These are phyloP conservation scores for Aspergillus pseudotamarii DNA, from an alignment of 2,329 filamentous ascomycete species.

Conservation along the genomic window DNA sequence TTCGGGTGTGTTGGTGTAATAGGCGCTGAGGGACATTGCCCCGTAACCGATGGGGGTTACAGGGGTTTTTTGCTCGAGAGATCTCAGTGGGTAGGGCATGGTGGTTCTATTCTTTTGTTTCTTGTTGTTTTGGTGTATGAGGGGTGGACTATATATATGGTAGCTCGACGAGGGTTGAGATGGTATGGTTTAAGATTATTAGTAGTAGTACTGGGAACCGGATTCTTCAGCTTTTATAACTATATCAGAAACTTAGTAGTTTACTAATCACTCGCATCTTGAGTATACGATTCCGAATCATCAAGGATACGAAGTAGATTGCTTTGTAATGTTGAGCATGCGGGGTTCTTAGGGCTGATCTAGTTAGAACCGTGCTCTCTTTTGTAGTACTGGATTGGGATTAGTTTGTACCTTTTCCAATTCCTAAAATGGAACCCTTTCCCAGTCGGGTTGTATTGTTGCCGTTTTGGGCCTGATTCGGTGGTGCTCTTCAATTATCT, in stretches of 20 bases:
- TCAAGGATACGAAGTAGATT: background rate
- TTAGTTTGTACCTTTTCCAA: background rate
- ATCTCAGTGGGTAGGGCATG: background rate
- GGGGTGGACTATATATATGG: too few species aligned
- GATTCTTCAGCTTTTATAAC: background rate
- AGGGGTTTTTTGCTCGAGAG: background rate
- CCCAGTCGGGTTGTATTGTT: too few species aligned
- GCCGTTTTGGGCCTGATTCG: too few species aligned
- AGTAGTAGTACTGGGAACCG: too few species aligned
- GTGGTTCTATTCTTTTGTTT: background rate
- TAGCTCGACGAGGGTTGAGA: background rate
- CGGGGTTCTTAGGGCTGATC: too few species aligned
- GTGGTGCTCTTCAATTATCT: too few species aligned
- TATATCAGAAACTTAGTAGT: background rate
- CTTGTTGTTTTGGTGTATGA: background rate
- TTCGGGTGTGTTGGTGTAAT: constrained; percentile 28
- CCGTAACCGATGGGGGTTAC: constrained; percentile 30
- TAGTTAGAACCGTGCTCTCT: too few species aligned
- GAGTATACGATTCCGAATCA: background rate
- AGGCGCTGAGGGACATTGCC: constrained; percentile 30
- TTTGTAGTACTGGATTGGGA: background rate
- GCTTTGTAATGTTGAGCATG: background rate
- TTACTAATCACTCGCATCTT: background rate
- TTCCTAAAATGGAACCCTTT: too few species aligned
- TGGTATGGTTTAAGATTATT: background rate